Evolutionary conservation across 257 asterid species (phyloP), one percentile per base, ranked within the genome.

Genomic region (Nicotiana tabacum): DNA sequence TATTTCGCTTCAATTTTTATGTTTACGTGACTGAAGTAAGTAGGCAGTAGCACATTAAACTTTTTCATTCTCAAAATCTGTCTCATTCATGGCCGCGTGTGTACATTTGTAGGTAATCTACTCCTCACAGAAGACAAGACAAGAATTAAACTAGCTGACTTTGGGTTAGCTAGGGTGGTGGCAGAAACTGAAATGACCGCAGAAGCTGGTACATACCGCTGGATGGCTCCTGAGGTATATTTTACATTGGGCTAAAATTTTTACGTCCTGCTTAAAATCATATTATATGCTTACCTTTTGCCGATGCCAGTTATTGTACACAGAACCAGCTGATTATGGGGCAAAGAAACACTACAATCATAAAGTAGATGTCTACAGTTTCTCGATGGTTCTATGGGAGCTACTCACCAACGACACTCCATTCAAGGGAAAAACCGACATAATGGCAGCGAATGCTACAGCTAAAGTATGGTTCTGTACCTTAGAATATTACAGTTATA

Each of bases 141-240:
- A 81, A 82, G 58, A 57, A 80, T 92, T 58, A 90, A 89, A 86
- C 15, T 90, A 60, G 94, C 94, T 27, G 94, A 90, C 82, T 90
- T 92, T 80, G 94, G 94, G 33, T 81, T 86, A 85, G 91, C 93
- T 67, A 88, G 93, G 86, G 92, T 84, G 83, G 91, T 85, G 84
- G 78, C 85, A 2, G 88, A 81, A 16, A 88, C 83, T 53, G 94
- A 84, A 62, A 89, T 90, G 93, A 88, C 94, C 33, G 82, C 88
- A 0, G 93, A 88, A 86, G 92, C 88, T 35, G 96, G 94, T 72
- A 90, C 94, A 4, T 90, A 89, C 46, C 90, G 96, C 46, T 90
- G 94, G 96, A 92, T 90, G 94, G 96, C 96, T 68, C 96, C 96
- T 57, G 96, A 92, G 94, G 94, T 92, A 88, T 58, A 27, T 64